These are phyloP conservation scores for Metschnikowia proteae DNA, from an alignment of 805 yeast species.

Conservation along the genomic window DNA sequence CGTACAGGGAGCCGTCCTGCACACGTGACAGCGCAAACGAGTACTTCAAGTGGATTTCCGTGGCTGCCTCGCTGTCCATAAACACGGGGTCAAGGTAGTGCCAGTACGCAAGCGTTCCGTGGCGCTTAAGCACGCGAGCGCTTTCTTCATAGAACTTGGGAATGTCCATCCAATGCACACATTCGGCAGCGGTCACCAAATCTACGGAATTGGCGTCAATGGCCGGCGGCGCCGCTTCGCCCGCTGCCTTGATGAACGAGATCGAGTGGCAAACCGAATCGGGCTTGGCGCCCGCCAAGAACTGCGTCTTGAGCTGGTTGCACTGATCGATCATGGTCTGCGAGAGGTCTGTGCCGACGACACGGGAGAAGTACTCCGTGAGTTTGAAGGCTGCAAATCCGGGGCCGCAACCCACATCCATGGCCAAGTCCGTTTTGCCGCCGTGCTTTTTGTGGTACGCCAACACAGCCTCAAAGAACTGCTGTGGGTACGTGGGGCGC, in stretches of 20 bases:
- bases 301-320: constrained; percentile 11
- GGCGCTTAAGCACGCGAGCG: constrained; percentile 46
- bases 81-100: constrained; percentile 73
- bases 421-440: constrained; percentile 29
- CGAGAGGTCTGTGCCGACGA: constrained; percentile 64
- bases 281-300: constrained; percentile 9
- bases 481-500: constrained; percentile 64
- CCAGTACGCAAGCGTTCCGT: constrained; percentile 75
- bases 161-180: constrained; percentile 81
- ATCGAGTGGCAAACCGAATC: constrained; percentile 9
- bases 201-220: constrained; percentile 43
- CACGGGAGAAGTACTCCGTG: constrained; percentile 40
- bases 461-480: constrained; percentile 42
- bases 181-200: constrained; percentile 74
- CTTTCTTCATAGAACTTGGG: constrained; percentile 48
- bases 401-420: constrained; percentile 81
- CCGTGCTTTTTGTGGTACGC: constrained; percentile 37
- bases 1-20: constrained; percentile 21
- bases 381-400: constrained; percentile 66
- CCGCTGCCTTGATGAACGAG: constrained; percentile 23
- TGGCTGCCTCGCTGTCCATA: constrained; percentile 50
- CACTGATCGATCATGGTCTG: constrained; percentile 47
- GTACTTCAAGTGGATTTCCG: constrained; percentile 49
- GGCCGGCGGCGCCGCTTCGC: constrained; percentile 23
- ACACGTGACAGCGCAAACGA: constrained; percentile 36